These are phyloP conservation scores for Malassezia dermatis DNA, from an alignment of 1,284 basidiomycete species.

Conservation along the genomic window DNA sequence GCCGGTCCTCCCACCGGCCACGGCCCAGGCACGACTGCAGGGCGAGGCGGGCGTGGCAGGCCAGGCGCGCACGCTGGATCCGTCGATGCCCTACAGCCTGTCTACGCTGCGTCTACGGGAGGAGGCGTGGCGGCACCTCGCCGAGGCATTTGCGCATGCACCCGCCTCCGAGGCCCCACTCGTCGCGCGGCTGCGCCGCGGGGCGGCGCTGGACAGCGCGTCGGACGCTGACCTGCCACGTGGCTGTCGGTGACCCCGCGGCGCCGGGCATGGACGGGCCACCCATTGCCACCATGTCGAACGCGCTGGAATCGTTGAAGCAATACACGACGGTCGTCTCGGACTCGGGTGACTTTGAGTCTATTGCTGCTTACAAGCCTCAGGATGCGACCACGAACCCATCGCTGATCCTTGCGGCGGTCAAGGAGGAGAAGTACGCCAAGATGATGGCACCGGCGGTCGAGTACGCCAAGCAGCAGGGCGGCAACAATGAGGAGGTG, in stretches of 20 bases:
- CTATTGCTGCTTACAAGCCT: constrained; percentile 47
- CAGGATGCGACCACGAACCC: constrained; percentile 48
- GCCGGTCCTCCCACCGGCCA: constrained; percentile 11
- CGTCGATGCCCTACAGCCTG: constrained; percentile 4
- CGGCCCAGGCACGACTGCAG: constrained; percentile 8
- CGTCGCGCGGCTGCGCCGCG: neutral
- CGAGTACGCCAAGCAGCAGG: constrained; percentile 69
- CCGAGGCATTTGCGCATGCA: constrained; percentile 1
- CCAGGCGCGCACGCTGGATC: neutral
- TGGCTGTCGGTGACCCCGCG: neutral
- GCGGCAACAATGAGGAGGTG: constrained; percentile 36
- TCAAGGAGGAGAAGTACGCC: constrained; percentile 76
- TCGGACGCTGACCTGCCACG: neutral
- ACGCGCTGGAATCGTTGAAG: constrained; percentile 44
- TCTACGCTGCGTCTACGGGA: constrained; percentile 15
- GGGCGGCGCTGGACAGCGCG: neutral
- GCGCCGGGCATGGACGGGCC: neutral
- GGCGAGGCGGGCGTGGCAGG: constrained; percentile 16
- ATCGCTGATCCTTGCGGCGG: constrained; percentile 70
- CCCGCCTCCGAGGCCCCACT: neutral
- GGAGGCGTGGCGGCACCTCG: constrained; percentile 15
- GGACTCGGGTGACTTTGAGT: constrained; percentile 47
- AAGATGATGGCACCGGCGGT: constrained; percentile 75
- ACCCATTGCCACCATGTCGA: constrained; percentile 9
- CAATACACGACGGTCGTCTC: constrained; percentile 45